Evolutionary conservation across 208 protist genomes (phyloP).

Genomic region (Trypanosoma avium): DNA sequence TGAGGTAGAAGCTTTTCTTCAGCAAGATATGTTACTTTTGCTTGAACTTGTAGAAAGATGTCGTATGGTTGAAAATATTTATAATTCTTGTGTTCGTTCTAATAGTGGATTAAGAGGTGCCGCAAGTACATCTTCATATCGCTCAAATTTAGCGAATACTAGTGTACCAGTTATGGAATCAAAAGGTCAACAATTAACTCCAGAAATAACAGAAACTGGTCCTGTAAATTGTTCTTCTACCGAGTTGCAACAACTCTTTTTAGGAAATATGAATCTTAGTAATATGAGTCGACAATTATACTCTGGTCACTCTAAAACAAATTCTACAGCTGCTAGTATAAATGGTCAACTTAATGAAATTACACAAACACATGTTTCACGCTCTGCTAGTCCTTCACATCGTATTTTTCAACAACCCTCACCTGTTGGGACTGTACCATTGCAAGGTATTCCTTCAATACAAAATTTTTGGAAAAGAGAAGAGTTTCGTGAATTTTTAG

Average conservation of each 20-base stretch:
- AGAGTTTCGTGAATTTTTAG: conserved; percentile 19
- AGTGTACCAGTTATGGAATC: background rate
- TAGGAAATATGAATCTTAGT: background rate
- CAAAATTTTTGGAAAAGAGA: conserved; percentile 9
- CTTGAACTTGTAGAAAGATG: conserved; percentile 48
- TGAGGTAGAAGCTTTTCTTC: conserved; percentile 37
- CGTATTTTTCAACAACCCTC: background rate
- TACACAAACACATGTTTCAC: background rate
- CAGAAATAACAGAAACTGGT: background rate
- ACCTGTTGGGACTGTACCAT: background rate
- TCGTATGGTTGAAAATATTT: conserved; percentile 26
- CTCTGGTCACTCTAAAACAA: background rate
- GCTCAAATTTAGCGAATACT: background rate
- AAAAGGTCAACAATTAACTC: conserved; percentile 1
- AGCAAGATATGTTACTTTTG: conserved; percentile 40
- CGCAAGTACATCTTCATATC: background rate
- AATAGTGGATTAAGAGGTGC: background rate
- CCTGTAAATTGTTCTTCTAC: background rate
- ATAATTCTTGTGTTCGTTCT: conserved; percentile 1
- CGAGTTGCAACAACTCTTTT: conserved; percentile 11
- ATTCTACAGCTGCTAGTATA: background rate
- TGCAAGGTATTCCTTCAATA: background rate
- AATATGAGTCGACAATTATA: too few relatives aligned
- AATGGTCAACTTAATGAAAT: background rate
- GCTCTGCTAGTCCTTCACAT: background rate